Evolutionary conservation across 2,329 filamentous ascomycete species (phyloP).

Genomic region (Bipolaris zeicola): DNA sequence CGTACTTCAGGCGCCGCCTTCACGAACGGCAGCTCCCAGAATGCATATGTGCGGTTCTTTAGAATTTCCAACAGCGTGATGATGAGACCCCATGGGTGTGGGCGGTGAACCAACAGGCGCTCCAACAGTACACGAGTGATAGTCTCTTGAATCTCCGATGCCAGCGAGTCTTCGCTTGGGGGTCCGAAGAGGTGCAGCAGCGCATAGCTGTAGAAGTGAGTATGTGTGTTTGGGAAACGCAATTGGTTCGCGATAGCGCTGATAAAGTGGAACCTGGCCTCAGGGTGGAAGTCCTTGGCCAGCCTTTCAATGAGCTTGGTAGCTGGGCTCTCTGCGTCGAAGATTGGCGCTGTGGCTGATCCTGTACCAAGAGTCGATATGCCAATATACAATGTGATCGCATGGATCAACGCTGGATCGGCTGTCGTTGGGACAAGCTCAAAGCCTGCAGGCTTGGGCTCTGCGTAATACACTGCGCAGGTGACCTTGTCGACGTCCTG

Average conservation of each 20-base stretch:
- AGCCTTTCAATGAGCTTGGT: slow-evolving; percentile 76
- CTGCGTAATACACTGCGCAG: slow-evolving; percentile 69
- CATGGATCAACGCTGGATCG: slow-evolving; percentile 75
- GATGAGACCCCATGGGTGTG: slow-evolving; percentile 94
- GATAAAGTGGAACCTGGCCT: slow-evolving; percentile 83
- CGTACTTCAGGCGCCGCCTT: slow-evolving; percentile 80
- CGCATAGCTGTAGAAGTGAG: slow-evolving; percentile 88
- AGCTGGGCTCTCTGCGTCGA: slow-evolving; percentile 69
- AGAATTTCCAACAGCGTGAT: slow-evolving; percentile 86
- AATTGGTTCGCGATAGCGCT: slow-evolving; percentile 89
- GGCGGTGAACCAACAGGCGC: slow-evolving; percentile 83
- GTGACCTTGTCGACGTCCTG: slow-evolving; percentile 78
- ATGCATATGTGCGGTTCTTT: slow-evolving; percentile 87
- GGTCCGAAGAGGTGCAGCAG: slow-evolving; percentile 79
- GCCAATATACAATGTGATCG: slow-evolving; percentile 82
- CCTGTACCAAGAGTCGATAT: slow-evolving; percentile 69
- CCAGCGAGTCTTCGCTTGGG: slow-evolving; percentile 62
- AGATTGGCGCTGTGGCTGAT: slow-evolving; percentile 65
- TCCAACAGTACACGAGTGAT: slow-evolving; percentile 89
- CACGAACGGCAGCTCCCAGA: slow-evolving; percentile 92
- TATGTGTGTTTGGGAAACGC: slow-evolving; percentile 85
- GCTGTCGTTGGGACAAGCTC: slow-evolving; percentile 71
- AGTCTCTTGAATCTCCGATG: slow-evolving; percentile 84
- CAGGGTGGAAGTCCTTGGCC: slow-evolving; percentile 73
- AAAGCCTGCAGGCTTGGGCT: slow-evolving; percentile 65